A percentile compares a stretch with the other conserved stretches of the same genome.
Evolutionary conservation across 257 asterid species (phyloP).

Genomic region (Solanum chaucha): DNA sequence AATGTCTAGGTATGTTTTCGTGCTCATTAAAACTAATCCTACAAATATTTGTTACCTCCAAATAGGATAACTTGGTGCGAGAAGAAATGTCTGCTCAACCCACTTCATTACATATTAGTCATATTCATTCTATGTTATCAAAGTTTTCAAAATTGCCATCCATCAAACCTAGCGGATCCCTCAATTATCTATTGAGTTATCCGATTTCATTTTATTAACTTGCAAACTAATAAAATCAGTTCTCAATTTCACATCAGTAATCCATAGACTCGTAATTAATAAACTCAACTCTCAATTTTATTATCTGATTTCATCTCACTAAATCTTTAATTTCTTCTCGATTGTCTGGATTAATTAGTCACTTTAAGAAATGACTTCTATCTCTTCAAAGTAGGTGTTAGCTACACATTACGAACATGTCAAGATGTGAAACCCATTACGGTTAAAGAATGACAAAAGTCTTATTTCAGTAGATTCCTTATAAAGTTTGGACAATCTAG

Average conservation of each 20-base stretch:
- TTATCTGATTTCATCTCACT: background rate
- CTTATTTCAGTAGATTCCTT: no score
- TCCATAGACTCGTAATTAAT: background rate
- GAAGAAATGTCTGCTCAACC: background rate
- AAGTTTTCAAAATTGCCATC: background rate
- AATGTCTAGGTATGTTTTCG: background rate
- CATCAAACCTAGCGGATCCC: background rate
- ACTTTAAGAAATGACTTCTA: background rate
- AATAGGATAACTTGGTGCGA: no score
- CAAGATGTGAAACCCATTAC: background rate
- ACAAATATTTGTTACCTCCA: background rate
- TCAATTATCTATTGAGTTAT: background rate
- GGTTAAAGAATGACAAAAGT: background rate
- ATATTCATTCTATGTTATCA: background rate
- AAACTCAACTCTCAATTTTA: background rate
- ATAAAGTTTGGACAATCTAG: no score
- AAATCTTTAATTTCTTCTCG: background rate
- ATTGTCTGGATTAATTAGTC: background rate
- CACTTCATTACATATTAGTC: background rate
- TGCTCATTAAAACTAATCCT: no score
- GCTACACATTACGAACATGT: no score
- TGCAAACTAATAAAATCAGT: background rate
- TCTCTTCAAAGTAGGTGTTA: background rate
- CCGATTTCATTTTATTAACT: background rate
- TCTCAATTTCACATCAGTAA: background rate